phyloP scores from a whole-genome alignment of 495 filamentous ascomycete genomes.

The Aspergillus saccharolyticus region DNA sequence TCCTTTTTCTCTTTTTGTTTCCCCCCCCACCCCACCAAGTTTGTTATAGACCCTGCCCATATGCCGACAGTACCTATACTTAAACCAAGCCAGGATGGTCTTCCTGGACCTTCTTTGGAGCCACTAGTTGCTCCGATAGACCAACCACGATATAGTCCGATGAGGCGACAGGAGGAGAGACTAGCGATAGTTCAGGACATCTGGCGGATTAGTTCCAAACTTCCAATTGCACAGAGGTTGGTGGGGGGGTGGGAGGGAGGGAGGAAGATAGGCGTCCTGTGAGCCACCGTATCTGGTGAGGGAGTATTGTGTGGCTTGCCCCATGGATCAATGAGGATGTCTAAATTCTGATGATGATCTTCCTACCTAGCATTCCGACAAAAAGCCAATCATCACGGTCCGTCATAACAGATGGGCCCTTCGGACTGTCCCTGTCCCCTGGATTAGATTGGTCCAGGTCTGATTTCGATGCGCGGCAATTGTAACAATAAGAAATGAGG shows the following conservation, averaged over 20 bases:
- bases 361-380: constrained; percentile 12
- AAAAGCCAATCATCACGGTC: constrained; percentile 14
- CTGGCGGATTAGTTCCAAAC: neutral
- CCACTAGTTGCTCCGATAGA: neutral
- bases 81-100: constrained; percentile 13
- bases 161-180: constrained; percentile 8
- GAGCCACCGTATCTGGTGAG: neutral
- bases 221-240: constrained; percentile 3
- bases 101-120: neutral
- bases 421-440: constrained; percentile 5
- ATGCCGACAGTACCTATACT: neutral
- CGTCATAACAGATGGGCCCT: constrained; percentile 6
- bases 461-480: constrained; percentile 3
- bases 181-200: neutral
- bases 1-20: no score
- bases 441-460: constrained; percentile 13
- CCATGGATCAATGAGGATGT: constrained; percentile 18
- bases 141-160: constrained; percentile 12
- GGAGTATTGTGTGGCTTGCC: constrained; percentile 6
- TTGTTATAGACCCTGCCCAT: constrained; percentile 1
- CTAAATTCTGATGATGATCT: constrained; percentile 19
- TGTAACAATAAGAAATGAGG: constrained; percentile 2
- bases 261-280: neutral
- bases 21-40: constrained; percentile 6
- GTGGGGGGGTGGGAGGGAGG: neutral